Base-by-base conservation (phyloP, 2,329 filamentous ascomycete species). In the Calonectria honghensis region DNA sequence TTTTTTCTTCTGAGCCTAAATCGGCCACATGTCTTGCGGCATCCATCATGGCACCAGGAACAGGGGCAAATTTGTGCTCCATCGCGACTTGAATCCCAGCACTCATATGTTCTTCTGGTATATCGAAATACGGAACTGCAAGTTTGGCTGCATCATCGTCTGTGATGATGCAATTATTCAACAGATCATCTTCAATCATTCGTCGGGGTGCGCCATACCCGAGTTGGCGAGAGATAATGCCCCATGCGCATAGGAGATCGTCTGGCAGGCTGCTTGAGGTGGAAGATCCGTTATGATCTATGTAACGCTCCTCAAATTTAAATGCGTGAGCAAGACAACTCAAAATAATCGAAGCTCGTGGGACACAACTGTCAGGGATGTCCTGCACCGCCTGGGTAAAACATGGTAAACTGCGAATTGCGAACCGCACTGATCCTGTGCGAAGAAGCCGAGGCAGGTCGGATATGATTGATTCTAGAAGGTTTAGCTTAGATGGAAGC, bases 81-180 rank as follows among this genome's bases (percentile, higher is more conserved):
- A 54, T 54, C 2, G 29, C 51, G 27, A 54, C 27, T 7, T 54
- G 51, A 32, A 54, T 9, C 27, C 51, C 51, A 32, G 51, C 51
- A 10, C 51, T 54, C 51, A 54, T 18, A 54, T 54, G 51, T 5
- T 54, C 51, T 54, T 54, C 51, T 6, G 51, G 51, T 18, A 54
- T 20, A 20, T 54, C 51, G 5, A 54, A 54, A 54, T 54, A 54
- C 11, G 51, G 51, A 3, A 54, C 20, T 32, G 51, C 27, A 54
- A 54, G 14, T 18, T 20, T 54, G 14, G 27, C 51, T 10, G 6
- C 18, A 32, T 9, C 14, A 5, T 11, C 16, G 14, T 32, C 2
- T 2, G 20, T 13, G 18, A 54, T 54, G 6, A 54, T 20, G 16
- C 51, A 54, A 14, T 54, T 54, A 6, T 32, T 54, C 6, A 54